Conservation (phyloP, 2,329 filamentous ascomycete species). For the Aspergillus alliaceus region DNA sequence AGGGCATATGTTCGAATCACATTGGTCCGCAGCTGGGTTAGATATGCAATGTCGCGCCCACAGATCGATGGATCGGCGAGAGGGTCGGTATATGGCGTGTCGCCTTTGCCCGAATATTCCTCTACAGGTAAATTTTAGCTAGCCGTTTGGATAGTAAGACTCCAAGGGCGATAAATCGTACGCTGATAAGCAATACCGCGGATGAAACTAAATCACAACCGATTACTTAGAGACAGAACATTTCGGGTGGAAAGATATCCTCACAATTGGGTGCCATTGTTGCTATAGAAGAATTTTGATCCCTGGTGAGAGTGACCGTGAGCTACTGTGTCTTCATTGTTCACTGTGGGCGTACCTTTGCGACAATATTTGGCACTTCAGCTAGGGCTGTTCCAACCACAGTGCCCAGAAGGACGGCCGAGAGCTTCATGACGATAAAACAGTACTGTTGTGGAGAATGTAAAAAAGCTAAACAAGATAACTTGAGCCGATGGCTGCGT, state of each 20-base stretch:
- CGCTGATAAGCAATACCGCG: slow-evolving; percentile 92
- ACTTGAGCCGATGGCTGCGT: not conserved
- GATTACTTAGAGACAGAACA: not conserved
- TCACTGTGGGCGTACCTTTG: not conserved
- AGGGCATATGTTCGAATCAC: slow-evolving; percentile 93
- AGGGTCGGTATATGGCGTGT: slow-evolving; percentile 66
- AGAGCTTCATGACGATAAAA: not conserved
- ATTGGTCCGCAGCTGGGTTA: slow-evolving; percentile 81
- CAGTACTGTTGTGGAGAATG: not conserved
- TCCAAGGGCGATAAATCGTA: slow-evolving; percentile 28
- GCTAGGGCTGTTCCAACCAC: not conserved
- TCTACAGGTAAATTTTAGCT: slow-evolving; percentile 40
- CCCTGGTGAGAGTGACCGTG: not conserved
- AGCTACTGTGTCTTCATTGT: not conserved
- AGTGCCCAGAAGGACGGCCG: not conserved
- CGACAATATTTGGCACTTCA: not conserved
- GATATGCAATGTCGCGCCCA: slow-evolving; percentile 80
- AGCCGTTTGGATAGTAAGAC: not conserved
- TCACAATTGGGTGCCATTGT: not conserved
- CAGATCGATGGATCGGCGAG: slow-evolving; percentile 71
- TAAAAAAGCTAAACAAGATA: not conserved
- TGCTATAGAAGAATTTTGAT: not conserved
- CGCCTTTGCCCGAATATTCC: slow-evolving; percentile 51
- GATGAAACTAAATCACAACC: slow-evolving; percentile 61
- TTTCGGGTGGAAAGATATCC: not conserved